These are phyloP conservation scores for Leccinum subtestaceum DNA, from an alignment of 768 basidiomycete genomes.

Conservation along the genomic window DNA sequence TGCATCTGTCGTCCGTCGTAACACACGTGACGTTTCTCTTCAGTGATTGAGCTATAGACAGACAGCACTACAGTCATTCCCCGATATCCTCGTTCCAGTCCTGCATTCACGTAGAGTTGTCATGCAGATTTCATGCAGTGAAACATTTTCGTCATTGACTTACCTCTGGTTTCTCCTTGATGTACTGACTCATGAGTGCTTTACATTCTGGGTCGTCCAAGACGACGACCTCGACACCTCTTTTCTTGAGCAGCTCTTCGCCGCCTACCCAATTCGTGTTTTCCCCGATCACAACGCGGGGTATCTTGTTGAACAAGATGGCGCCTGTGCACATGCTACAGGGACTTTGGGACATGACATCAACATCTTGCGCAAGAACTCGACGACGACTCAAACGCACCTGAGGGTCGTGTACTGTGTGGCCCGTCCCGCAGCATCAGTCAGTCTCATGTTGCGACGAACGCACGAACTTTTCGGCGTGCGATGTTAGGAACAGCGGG, in stretches of 20 bases:
- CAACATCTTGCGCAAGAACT: not conserved
- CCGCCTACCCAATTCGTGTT: conserved; percentile 52
- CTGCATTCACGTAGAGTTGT: conserved; percentile 27
- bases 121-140: conserved; percentile 8
- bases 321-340: conserved; percentile 68
- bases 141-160: conserved; percentile 3
- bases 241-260: conserved; percentile 49
- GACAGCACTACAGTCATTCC: conserved; percentile 26
- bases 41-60: conserved; percentile 9
- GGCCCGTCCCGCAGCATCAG: not conserved
- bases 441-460: not conserved
- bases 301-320: conserved; percentile 60
- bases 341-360: conserved; percentile 33
- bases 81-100: conserved; percentile 67
- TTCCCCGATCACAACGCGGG: conserved; percentile 65
- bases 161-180: conserved; percentile 54
- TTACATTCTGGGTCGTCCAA: conserved; percentile 50
- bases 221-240: conserved; percentile 55
- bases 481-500: not conserved
- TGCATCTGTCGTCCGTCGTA: not conserved
- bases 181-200: conserved; percentile 54
- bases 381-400: conserved; percentile 10
- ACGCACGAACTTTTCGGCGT: not conserved
- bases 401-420: conserved; percentile 40
- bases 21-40: not conserved